Base-by-base conservation (phyloP, 768 basidiomycete species). In the Kwoniella mangroviensis region DNA sequence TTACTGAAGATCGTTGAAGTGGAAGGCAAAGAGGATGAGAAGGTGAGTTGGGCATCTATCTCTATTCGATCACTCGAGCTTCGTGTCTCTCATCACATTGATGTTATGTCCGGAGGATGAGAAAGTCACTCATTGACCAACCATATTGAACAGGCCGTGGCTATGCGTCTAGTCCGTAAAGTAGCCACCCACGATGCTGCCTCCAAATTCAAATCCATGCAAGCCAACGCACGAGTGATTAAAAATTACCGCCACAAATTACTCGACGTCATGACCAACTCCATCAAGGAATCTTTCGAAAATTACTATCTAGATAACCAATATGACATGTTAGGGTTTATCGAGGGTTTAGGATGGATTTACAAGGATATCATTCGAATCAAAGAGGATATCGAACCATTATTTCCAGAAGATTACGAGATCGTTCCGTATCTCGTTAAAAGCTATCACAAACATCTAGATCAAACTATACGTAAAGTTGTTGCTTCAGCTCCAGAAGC, bases 241-340 rank as follows among this genome's bases (percentile, higher is more conserved):
- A 99, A 98, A 84, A 92, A 97, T 82, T 98, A 98, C 82, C 90
- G 95, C 19, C 90, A 92, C 66, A 96, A 94, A 81, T 88, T 97
- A 69, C 87, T 89, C 72, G 92, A 91, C 78, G 88, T 87, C 24
- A 92, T 98, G 81, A 85, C 87, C 1, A 88, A 91, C 17, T 90
- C 93, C 5, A 91, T 96, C 76, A 87, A 88, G 68, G 85, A 85
- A 34, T 87, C 88, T 67, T 92, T 96, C 77, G 87, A 91, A 2
- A 86, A 86, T 6, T 89, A 89, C 2, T 92, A 89, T 77, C 85
- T 86, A 60, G 87, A 85, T 28, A 86, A 89, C 73, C 86, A 89
- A 71, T 86, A 87, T 24, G 86, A 93, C 73, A 89, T 92, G 9
- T 84, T 88, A 22, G 85, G 83, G 0, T 98, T 97, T 84, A 85